Conservation (phyloP, 441 rosid genomes). For the Eugenia klotzschiana region DNA sequence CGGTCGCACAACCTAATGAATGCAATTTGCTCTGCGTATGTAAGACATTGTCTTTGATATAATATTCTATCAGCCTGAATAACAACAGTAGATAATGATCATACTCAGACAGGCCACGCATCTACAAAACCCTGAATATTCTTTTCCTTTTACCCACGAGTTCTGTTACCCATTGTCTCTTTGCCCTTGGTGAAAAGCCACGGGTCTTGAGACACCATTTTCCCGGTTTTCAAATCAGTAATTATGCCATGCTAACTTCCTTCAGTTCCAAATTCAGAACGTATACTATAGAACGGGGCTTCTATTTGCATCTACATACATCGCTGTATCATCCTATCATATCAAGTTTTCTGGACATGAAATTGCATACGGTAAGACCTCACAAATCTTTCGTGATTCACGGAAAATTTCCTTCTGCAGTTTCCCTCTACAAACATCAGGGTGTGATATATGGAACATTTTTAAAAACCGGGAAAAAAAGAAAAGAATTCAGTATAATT, state of each 20-base stretch:
- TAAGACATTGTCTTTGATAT: not conserved
- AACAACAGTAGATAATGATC: not conserved
- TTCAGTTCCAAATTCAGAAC: not conserved
- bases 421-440: not conserved
- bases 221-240: not conserved
- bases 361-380: not conserved
- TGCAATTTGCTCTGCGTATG: not conserved
- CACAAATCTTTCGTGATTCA: not conserved
- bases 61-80: not conserved
- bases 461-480: not conserved
- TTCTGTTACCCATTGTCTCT: not conserved
- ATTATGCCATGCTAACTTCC: not conserved
- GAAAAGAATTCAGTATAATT: not conserved
- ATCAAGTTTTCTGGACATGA: not conserved
- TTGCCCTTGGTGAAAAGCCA: not conserved
- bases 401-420: not conserved
- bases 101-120: not conserved
- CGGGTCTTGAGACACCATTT: not conserved
- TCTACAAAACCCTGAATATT: not conserved
- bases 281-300: not conserved
- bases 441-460: not conserved
- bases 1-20: too few relatives aligned
- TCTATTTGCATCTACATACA: not conserved
- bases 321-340: not conserved
- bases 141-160: not conserved